Evolutionary conservation across 768 basidiomycete genomes (phyloP).

Genomic region (Lactarius indigo): DNA sequence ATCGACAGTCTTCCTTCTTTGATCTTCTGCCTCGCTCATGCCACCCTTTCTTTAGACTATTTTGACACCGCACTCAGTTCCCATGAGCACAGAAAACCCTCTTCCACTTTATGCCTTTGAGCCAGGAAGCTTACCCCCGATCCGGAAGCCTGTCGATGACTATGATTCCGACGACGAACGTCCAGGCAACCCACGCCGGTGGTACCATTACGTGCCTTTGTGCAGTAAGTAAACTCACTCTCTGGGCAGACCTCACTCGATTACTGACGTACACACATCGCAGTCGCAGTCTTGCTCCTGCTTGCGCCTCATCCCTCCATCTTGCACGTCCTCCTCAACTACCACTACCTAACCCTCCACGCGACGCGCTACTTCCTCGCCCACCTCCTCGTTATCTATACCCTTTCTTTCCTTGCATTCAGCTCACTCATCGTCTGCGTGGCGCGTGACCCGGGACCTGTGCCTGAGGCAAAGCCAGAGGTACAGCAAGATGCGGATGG

Average conservation of each 20-base stretch:
- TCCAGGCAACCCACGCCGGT: conserved; percentile 14
- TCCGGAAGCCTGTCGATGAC: neutral
- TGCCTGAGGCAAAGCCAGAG: conserved; percentile 29
- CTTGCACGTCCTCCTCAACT: conserved; percentile 61
- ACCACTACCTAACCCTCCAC: conserved; percentile 56
- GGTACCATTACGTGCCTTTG: conserved; percentile 25
- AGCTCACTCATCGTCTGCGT: conserved; percentile 72
- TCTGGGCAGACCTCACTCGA: neutral
- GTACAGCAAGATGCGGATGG: conserved; percentile 30
- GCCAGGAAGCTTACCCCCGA: conserved; percentile 8
- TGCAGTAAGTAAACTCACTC: conserved; percentile 12
- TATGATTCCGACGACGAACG: conserved; percentile 16
- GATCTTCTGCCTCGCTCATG: neutral
- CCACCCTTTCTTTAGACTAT: neutral
- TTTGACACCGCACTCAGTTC: neutral
- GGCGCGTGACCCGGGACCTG: conserved; percentile 71
- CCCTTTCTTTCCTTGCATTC: conserved; percentile 64
- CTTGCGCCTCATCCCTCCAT: conserved; percentile 73
- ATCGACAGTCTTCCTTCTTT: neutral
- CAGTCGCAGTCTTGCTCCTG: conserved; percentile 53
- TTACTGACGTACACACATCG: neutral
- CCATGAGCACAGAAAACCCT: neutral
- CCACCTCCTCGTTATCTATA: conserved; percentile 59
- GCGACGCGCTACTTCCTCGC: conserved; percentile 43
- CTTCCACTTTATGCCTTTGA: conserved; percentile 16